phyloP scores from a whole-genome alignment of 2,329 filamentous ascomycete genomes.

The Tolypocladium cylindrosporum region DNA sequence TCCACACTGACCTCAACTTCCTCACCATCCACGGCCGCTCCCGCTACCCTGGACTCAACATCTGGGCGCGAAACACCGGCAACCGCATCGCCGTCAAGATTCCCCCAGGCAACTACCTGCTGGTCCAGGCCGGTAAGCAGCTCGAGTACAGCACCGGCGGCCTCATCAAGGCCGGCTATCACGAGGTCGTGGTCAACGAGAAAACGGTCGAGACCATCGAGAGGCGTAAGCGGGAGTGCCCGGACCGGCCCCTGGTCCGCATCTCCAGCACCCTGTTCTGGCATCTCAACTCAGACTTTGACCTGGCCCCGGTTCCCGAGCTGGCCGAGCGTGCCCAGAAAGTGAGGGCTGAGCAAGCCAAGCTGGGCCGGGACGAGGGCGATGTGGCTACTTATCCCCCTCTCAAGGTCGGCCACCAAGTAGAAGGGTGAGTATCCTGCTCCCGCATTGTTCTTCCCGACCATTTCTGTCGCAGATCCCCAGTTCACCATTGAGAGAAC shows the following conservation, averaged over 20 bases:
- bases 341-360: constrained; percentile 36
- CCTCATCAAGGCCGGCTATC: constrained; percentile 50
- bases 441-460: neutral
- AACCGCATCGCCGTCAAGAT: constrained; percentile 48
- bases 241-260: constrained; percentile 41
- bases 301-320: constrained; percentile 39
- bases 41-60: constrained; percentile 50
- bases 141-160: constrained; percentile 52
- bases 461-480: too few relatives aligned
- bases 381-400: constrained; percentile 34
- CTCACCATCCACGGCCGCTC: constrained; percentile 55
- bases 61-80: constrained; percentile 55
- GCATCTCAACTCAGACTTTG: constrained; percentile 47
- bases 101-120: constrained; percentile 44
- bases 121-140: constrained; percentile 55
- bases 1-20: constrained; percentile 57
- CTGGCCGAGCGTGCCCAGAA: constrained; percentile 33
- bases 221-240: constrained; percentile 27
- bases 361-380: constrained; percentile 43
- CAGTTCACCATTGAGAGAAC: neutral
- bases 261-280: constrained; percentile 54
- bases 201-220: constrained; percentile 38
- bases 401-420: constrained; percentile 51
- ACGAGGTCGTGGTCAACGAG: constrained; percentile 51
- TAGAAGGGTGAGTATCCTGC: constrained; percentile 37